Conservation (phyloP, 371 early-diverging fungal genomes). For the Zychaea mexicana region DNA sequence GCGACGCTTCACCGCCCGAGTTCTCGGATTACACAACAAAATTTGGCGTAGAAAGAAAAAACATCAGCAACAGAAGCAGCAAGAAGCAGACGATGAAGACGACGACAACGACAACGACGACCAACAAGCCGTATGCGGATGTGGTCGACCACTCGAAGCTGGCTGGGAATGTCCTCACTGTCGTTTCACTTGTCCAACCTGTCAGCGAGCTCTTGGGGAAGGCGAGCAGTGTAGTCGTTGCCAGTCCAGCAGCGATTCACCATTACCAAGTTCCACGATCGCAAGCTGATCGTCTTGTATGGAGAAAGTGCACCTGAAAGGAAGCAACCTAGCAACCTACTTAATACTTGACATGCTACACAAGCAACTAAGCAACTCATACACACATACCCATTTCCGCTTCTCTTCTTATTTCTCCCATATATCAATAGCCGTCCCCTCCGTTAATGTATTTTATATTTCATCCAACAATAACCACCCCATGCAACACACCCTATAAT, state of each 20-base stretch:
- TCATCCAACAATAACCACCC: too few relatives aligned
- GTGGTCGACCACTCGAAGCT: conserved; percentile 20
- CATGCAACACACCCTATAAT: too few relatives aligned
- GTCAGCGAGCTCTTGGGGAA: conserved; percentile 22
- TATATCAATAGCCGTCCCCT: too few relatives aligned
- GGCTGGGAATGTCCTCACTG: conserved; percentile 22
- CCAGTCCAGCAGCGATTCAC: background rate
- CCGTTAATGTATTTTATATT: too few relatives aligned
- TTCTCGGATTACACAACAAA: conserved; percentile 18
- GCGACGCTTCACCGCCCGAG: conserved; percentile 2
- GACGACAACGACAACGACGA: background rate
- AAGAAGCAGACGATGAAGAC: background rate
- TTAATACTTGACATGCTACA: background rate
- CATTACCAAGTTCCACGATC: conserved; percentile 1
- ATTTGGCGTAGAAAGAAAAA: background rate
- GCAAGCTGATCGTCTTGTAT: background rate
- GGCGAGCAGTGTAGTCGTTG: conserved; percentile 20
- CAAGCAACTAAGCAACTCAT: too few relatives aligned
- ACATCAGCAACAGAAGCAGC: background rate
- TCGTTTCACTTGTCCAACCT: conserved; percentile 17
- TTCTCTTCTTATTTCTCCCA: too few relatives aligned
- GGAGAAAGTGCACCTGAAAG: background rate
- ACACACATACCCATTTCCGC: too few relatives aligned
- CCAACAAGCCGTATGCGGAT: conserved; percentile 15
- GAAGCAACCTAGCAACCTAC: background rate